Evolutionary conservation across 1,284 basidiomycete species (phyloP).

Genomic region (Meira nashicola): DNA sequence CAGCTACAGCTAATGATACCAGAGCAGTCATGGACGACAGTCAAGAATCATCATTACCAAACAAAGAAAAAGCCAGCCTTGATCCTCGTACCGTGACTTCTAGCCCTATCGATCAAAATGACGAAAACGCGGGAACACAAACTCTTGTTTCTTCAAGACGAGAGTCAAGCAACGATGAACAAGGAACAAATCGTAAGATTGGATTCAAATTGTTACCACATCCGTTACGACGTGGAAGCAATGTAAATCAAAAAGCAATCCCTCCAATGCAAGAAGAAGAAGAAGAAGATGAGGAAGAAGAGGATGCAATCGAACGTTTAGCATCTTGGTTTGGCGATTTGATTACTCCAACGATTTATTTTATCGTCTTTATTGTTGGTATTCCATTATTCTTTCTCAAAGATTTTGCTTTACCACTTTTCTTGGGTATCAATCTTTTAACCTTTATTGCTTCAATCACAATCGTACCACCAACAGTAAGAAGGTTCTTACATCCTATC

Average conservation of each 20-base stretch:
- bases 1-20: too few relatives aligned
- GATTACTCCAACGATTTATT: constrained; percentile 28
- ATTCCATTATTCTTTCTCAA: constrained; percentile 31
- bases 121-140: too few relatives aligned
- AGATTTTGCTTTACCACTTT: constrained; percentile 38
- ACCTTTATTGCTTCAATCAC: constrained; percentile 37
- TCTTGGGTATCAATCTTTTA: constrained; percentile 35
- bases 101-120: too few relatives aligned
- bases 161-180: too few relatives aligned
- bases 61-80: too few relatives aligned
- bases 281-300: background rate
- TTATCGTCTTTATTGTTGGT: constrained; percentile 28
- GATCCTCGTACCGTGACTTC: too few relatives aligned
- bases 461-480: constrained; percentile 28
- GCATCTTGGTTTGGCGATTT: constrained; percentile 21
- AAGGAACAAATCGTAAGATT: too few relatives aligned
- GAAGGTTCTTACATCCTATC: constrained; percentile 40
- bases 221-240: too few relatives aligned
- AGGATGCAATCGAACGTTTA: constrained; percentile 36
- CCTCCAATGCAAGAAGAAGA: background rate
- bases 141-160: too few relatives aligned
- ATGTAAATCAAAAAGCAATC: background rate
- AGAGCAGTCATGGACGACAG: too few relatives aligned
- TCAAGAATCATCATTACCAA: too few relatives aligned
- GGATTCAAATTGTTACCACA: too few relatives aligned